These are phyloP conservation scores for Hericium rajendrae DNA, from an alignment of 768 basidiomycete genomes.

Conservation along the genomic window DNA sequence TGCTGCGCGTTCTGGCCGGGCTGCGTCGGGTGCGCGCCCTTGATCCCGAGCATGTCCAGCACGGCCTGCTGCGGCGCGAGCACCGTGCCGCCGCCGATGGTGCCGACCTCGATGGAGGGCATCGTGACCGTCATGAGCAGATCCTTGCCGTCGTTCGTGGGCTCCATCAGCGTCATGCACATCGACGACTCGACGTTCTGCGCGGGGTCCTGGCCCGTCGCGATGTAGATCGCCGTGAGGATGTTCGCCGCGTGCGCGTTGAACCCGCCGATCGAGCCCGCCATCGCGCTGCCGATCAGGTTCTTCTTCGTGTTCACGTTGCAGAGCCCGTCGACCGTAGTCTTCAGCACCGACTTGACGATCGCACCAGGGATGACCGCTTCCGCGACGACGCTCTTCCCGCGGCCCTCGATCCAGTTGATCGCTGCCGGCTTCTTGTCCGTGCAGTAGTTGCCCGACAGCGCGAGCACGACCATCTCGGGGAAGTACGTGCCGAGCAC, in stretches of 20 bases:
- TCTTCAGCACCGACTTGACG: constrained; percentile 89
- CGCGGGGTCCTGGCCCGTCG: constrained; percentile 97
- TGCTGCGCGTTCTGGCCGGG: constrained; percentile 87
- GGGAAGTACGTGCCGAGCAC: constrained; percentile 73
- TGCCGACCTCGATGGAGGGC: constrained; percentile 99
- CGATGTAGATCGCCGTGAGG: constrained; percentile 88
- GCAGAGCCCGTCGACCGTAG: constrained; percentile 81
- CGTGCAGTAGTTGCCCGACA: constrained; percentile 97
- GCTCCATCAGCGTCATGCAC: constrained; percentile 98
- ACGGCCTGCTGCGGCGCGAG: constrained; percentile 85
- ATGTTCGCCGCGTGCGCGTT: constrained; percentile 99
- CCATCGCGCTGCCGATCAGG: constrained; percentile 94
- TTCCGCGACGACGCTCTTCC: constrained; percentile 96
- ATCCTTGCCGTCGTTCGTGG: constrained; percentile 83
- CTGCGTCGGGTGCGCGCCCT: constrained; percentile 75
- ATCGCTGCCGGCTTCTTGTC: constrained; percentile 99
- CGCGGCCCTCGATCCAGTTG: constrained; percentile 99
- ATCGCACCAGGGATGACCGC: constrained; percentile 84
- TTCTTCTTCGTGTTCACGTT: constrained; percentile 97
- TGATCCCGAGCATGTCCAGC: constrained; percentile 88
- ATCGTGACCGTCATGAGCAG: constrained; percentile 89
- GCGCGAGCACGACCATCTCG: constrained; percentile 81
- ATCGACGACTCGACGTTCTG: constrained; percentile 99
- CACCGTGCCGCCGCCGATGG: constrained; percentile 92
- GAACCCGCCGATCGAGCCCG: constrained; percentile 94